Conservation (phyloP, 1,284 basidiomycete genomes). For the Austroboletus niveus region DNA sequence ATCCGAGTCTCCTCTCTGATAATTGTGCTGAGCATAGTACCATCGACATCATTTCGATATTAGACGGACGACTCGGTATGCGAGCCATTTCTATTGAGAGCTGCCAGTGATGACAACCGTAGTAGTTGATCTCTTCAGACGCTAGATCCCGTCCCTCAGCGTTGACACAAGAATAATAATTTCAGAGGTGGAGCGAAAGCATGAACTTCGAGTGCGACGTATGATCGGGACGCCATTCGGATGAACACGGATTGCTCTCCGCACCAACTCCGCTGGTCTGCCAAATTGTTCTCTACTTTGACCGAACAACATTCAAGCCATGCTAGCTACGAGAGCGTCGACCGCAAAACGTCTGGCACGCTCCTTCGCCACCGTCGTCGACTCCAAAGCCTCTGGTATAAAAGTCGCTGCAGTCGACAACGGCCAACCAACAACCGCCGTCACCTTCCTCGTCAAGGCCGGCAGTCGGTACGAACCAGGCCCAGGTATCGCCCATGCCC, state of each 20-base stretch:
- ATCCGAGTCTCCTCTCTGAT: too few species aligned
- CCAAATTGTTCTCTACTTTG: not conserved
- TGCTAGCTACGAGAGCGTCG: constrained; percentile 63
- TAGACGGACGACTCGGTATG: too few species aligned
- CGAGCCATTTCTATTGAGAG: too few species aligned
- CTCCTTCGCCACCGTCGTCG: constrained; percentile 78
- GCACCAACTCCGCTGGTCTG: not conserved
- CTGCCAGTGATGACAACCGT: too few species aligned
- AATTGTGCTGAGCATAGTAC: too few species aligned
- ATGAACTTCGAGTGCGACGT: too few species aligned
- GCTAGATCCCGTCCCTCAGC: too few species aligned
- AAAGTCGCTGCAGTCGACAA: constrained; percentile 84
- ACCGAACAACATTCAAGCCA: constrained; percentile 21
- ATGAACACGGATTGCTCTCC: not conserved
- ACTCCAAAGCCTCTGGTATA: constrained; percentile 62
- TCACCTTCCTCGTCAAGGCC: constrained; percentile 90
- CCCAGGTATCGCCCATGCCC: constrained; percentile 84
- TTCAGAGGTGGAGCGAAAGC: too few species aligned
- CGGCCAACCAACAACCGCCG: constrained; percentile 76
- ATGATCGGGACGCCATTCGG: not conserved
- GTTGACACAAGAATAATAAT: too few species aligned
- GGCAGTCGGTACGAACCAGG: constrained; percentile 85
- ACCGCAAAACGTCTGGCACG: constrained; percentile 58
- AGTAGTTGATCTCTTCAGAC: too few species aligned
- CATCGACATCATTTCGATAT: too few species aligned